Conservation (phyloP, 2,329 filamentous ascomycete species). For the Dryadomyces quercivorus region DNA sequence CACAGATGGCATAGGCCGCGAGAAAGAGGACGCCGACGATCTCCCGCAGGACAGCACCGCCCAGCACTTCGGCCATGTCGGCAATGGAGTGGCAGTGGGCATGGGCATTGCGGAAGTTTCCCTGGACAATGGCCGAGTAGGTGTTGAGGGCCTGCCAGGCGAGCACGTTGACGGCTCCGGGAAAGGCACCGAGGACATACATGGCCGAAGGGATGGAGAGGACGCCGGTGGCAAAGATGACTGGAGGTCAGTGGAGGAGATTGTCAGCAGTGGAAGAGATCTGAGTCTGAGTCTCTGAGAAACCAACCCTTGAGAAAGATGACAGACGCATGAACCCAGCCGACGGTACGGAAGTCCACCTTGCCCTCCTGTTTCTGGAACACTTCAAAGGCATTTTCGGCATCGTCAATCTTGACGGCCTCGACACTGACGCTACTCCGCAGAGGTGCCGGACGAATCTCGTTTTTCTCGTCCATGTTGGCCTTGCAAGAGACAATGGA, state of each 20-base stretch:
- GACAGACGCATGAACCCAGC: constrained; percentile 33
- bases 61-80: constrained; percentile 46
- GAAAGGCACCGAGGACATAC: constrained; percentile 72
- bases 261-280: neutral
- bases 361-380: constrained; percentile 30
- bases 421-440: neutral
- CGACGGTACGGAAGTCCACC: constrained; percentile 31
- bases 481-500: no score
- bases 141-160: constrained; percentile 34
- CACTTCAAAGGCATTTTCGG: constrained; percentile 20
- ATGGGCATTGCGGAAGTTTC: constrained; percentile 26
- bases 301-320: constrained; percentile 29
- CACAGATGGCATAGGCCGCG: constrained; percentile 20
- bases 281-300: no score
- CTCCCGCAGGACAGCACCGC: constrained; percentile 38
- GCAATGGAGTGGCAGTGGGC: constrained; percentile 28
- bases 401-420: neutral
- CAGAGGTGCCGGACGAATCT: no score
- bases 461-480: no score
- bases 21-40: constrained; percentile 40
- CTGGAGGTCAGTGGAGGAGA: neutral
- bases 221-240: constrained; percentile 42
- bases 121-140: constrained; percentile 26
- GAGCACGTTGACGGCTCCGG: constrained; percentile 71
- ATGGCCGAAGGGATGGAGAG: constrained; percentile 48